Base-by-base conservation (phyloP, 495 filamentous ascomycete species). In the Bacidia rubella region DNA sequence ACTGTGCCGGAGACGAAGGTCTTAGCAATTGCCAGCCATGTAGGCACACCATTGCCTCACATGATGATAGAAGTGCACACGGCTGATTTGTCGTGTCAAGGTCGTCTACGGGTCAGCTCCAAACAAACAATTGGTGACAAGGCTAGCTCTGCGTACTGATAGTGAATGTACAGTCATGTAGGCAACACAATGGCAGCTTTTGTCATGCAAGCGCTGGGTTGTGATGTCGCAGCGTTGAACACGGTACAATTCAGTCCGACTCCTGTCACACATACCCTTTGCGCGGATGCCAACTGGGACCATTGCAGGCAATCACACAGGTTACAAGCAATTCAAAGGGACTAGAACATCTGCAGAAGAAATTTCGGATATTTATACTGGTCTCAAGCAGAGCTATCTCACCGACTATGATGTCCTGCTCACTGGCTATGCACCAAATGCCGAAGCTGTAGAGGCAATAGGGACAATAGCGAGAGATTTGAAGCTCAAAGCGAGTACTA, bases 1-100 rank as follows among this genome's bases (percentile, higher is more conserved):
- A 68, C 78, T 24, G 77, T 93, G 42, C 87, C 89, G 11, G 87
- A 92, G 64, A 94, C 88, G 26, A 72, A 79, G 62, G 89, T 98
- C 52, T 75, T 98, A 62, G 90, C 92, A 40, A 79, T 97, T 57
- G 92, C 92, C 63, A 97, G 92, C 68, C 92, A 98, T 93, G 92
- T 96, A 85, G 68, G 86, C 62, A 54, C 53, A 48, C 27, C 62
- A 49, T 38, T 52, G 54, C 50, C 21, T 17, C 52, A 43, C 23
- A 47, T 43, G 47, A 12, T 25, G 2, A 38, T 9, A 21, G n/a
- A 15, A 23, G 26, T 51, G 25, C 43, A 48, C 35, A 48, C 58
- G 54, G 52, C 55, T 62, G 39, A 62, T 54, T 22, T 42, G 42
- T 42, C 46, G 22, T n/a, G 51, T 51, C 39, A 63, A 89, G 85